phyloP scores from a whole-genome alignment of 345 rosid species.

The Citropsis articulata region DNA sequence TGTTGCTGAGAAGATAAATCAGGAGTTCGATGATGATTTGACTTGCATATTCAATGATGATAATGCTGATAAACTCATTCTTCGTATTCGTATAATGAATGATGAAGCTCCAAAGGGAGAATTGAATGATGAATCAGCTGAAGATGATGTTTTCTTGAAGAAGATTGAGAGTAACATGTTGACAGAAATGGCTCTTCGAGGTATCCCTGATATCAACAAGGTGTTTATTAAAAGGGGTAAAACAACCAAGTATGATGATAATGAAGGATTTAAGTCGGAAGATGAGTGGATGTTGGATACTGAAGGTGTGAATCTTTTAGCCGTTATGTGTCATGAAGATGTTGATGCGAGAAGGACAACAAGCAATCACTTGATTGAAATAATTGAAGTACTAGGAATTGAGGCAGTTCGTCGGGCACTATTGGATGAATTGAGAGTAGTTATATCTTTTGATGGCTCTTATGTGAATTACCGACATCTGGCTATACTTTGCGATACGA shows the following conservation, averaged over 20 bases:
- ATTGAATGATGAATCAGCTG: slow-evolving; percentile 83
- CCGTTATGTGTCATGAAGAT: slow-evolving; percentile 93
- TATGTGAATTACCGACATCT: slow-evolving; percentile 96
- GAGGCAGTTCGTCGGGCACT: slow-evolving; percentile 96
- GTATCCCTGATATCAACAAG: slow-evolving; percentile 97
- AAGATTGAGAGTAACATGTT: slow-evolving; percentile 98
- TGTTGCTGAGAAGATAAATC: slow-evolving; percentile 95
- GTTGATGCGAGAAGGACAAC: slow-evolving; percentile 91
- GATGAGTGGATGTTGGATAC: slow-evolving; percentile 99
- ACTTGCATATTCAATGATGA: slow-evolving; percentile 97
- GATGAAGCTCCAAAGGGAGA: slow-evolving; percentile 96
- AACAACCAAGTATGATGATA: slow-evolving; percentile 74
- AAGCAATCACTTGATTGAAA: slow-evolving; percentile 93
- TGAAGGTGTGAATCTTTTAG: slow-evolving; percentile 96
- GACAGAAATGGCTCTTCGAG: slow-evolving; percentile 98
- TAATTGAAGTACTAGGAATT: slow-evolving; percentile 94
- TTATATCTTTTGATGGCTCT: slow-evolving; percentile 96
- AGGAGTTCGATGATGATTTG: slow-evolving; percentile 88
- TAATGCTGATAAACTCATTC: slow-evolving; percentile 86
- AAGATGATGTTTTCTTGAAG: slow-evolving; percentile 96
- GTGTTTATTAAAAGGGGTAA: slow-evolving; percentile 86
- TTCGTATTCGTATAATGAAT: slow-evolving; percentile 95
- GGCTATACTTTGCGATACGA: slow-evolving; percentile 94
- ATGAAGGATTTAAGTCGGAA: slow-evolving; percentile 69
- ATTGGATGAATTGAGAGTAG: slow-evolving; percentile 92